These are phyloP conservation scores for Discostella pseudostelligera DNA, from an alignment of 108 stramenopile species.

Conservation along the genomic window DNA sequence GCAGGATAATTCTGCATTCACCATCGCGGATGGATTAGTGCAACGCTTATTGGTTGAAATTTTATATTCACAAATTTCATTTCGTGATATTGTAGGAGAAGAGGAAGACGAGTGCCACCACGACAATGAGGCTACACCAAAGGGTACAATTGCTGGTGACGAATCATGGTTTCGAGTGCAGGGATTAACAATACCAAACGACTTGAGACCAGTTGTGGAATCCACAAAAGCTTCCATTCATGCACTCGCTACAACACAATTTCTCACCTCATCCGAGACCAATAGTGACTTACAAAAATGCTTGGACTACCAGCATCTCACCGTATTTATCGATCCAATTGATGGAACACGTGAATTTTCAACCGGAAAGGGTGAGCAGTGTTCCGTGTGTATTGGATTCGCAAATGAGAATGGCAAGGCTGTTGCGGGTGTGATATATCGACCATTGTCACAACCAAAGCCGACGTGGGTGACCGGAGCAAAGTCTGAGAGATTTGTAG, in stretches of 20 bases:
- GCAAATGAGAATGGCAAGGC: conserved; percentile 45
- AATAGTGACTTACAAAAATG: not conserved
- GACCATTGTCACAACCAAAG: conserved; percentile 41
- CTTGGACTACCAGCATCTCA: conserved; percentile 23
- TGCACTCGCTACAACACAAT: conserved; percentile 14
- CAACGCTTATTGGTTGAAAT: conserved; percentile 47
- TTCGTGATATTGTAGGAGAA: conserved; percentile 46
- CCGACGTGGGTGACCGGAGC: conserved; percentile 60
- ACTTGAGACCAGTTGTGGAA: conserved; percentile 37
- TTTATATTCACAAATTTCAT: conserved; percentile 28
- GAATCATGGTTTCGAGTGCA: conserved; percentile 21
- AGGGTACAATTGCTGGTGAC: conserved; percentile 25
- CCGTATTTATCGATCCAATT: conserved; percentile 65
- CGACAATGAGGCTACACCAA: not conserved
- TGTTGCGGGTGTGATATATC: conserved; percentile 57
- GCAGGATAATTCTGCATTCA: conserved; percentile 53
- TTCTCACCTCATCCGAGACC: not conserved
- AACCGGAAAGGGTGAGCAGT: conserved; percentile 59
- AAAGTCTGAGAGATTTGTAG: conserved; percentile 39
- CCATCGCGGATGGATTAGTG: conserved; percentile 62
- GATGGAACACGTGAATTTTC: conserved; percentile 69
- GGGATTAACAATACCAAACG: conserved; percentile 23
- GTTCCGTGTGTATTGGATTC: conserved; percentile 66
- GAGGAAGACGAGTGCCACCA: conserved; percentile 22
- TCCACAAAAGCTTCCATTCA: conserved; percentile 27